Conservation (phyloP, 2,329 filamentous ascomycete species). For the Penicillium psychrosexuale region DNA sequence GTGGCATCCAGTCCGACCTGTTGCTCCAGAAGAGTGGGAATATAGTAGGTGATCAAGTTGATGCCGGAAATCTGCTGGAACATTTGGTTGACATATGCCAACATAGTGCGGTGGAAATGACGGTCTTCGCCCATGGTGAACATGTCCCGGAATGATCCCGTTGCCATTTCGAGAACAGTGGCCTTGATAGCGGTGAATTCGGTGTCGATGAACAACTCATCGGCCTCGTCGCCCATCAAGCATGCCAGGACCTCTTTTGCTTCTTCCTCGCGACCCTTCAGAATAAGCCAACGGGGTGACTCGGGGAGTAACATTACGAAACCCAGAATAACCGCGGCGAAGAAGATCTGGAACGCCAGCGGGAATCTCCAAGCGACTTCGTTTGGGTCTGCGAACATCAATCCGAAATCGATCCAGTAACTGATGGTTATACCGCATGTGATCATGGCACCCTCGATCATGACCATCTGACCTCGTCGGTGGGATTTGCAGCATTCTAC, state of each 20-base stretch:
- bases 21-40: neutral
- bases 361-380: neutral
- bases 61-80: neutral
- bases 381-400: neutral
- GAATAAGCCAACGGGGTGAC: neutral
- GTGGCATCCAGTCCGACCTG: neutral
- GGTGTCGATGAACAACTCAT: slow-evolving; percentile 45
- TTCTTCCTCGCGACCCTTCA: neutral
- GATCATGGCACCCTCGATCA: neutral
- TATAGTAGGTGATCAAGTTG: neutral
- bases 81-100: neutral
- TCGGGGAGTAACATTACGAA: neutral
- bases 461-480: neutral
- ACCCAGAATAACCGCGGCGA: neutral
- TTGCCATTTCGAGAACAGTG: slow-evolving; percentile 50
- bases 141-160: slow-evolving; percentile 54
- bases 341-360: neutral
- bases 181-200: slow-evolving; percentile 55
- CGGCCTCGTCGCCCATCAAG: slow-evolving; percentile 47
- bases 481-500: neutral
- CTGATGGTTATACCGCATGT: neutral
- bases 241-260: slow-evolving; percentile 44
- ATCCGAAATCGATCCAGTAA: neutral
- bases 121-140: slow-evolving; percentile 23
- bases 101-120: neutral